Evolutionary conservation across 78 protist genomes (phyloP), one percentile per base, ranked within the genome.

Genomic region (Dictyostelium brefeldianum): DNA sequence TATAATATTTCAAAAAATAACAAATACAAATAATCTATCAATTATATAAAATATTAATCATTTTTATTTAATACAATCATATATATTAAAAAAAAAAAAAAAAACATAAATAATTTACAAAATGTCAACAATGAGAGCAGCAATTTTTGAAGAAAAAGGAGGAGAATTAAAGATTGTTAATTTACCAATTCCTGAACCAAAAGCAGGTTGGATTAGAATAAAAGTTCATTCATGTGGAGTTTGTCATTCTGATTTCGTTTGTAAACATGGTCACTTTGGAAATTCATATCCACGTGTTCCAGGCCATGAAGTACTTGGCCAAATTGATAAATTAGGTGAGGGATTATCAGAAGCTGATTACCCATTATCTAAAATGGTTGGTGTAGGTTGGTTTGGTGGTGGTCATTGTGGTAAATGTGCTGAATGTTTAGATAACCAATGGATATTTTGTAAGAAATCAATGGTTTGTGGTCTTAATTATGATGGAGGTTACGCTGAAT

Each of bases 281-380:
- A 54, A 17, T 11, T 10, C 3, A 81, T 96, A 22, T 67, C 75
- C 75, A 67, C 5, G 43, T 5, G 48, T 67, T 0, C 11, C 75
- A 15, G 75, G 75, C 1, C 97, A 95, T 54, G 97, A 95, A 31
- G 94, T 73, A 4, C n/a, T 56, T 11, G 97, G 97, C 41, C 20
- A 48, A 10, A 78, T 91, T 12, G 92, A 73, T 12, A 22, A 89
- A 70, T 14, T 90, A 20, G 97, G 97, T n/a, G 59, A 80, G 41
- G 92, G 65, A 48, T 82, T 91, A 0, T 85, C 48, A 50, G 57
- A 48, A 14, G 41, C 1, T 77, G 8, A 43, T 8, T 71, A 25
- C n/a, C 71, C 81, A 27, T 20, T 94, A 18, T 96, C 96, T 41
- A 53, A 48, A 36, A 5, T 17, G 0, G 97, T 93, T 31, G 97